Base-by-base conservation (phyloP, 306 rosid genomes). In the Ziziphus jujuba region DNA sequence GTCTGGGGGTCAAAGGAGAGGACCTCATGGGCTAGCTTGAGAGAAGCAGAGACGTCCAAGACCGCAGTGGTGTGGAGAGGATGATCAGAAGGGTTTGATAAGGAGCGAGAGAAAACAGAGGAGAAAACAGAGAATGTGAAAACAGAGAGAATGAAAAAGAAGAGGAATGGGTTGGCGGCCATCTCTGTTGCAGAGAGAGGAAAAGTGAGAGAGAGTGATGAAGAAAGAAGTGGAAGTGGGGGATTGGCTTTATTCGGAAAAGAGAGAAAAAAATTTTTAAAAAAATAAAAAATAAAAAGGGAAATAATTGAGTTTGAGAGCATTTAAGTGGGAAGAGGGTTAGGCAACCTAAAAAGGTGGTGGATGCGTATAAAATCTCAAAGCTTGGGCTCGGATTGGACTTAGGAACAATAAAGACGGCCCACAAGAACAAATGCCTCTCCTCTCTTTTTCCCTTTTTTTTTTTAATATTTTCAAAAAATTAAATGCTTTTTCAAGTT, bases 41-140 rank as follows among this genome's bases (percentile, higher is more conserved):
- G 91, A 1, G 96, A 76, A 19, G 77, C 72, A 0, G 87, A 45
- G 74, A 90, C 66, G 59, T 90, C 85, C n/a, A 93, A 87, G 15
- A 72, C 3, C 0, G 74, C 10, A 38, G 90, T 57, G 69, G 78
- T 2, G 65, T 15, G 20, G 24, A 23, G 14, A 43, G 65, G 33
- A 2, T 24, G 33, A 2, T 24, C 33, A 16, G 5, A n/a, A 49
- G 28, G 2, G 12, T 70, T 56, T 0, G 76, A n/a, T 9, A 82
- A 44, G 70, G 16, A 66, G 47, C 89, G 86, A 33, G 82, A 68
- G 50, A 70, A 56, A 4, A 81, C 3, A 11, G 70, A 2, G 0
- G 68, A 52, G 35, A 82, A 44, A 10, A 80, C 67, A 21, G 68
- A 48, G 5, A 81, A 9, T 0, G 65, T 1, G 47, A 80, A 34